These are phyloP conservation scores for Malassezia equina DNA, from an alignment of 1,284 basidiomycete species.

Conservation along the genomic window DNA sequence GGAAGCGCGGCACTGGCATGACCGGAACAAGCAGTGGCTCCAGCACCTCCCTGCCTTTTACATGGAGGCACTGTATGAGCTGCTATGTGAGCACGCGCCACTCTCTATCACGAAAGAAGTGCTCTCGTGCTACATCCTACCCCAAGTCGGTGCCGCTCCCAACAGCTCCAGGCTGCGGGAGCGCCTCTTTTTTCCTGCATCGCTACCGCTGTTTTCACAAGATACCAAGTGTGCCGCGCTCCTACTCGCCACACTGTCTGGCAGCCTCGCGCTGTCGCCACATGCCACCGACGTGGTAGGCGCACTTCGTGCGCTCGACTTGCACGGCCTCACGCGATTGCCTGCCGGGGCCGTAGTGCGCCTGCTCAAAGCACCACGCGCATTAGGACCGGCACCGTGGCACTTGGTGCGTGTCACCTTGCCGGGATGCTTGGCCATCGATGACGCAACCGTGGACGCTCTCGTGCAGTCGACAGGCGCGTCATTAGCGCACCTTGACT, in stretches of 20 bases:
- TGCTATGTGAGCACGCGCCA: conserved; percentile 9
- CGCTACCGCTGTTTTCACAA: conserved; percentile 16
- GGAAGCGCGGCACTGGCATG: conserved; percentile 1
- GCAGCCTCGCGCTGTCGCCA: conserved; percentile 3
- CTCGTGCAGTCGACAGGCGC: conserved; percentile 1
- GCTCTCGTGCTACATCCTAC: conserved; percentile 7
- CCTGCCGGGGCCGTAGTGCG: conserved; percentile 4
- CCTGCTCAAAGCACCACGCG: conserved; percentile 5
- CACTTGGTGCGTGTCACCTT: conserved; percentile 6
- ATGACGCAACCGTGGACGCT: neutral
- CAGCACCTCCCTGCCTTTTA: conserved; percentile 5
- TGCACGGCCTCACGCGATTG: conserved; percentile 16
- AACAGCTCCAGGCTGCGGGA: conserved; percentile 1
- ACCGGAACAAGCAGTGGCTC: conserved; percentile 7
- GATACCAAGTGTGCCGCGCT: conserved; percentile 14
- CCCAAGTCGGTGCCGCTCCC: neutral
- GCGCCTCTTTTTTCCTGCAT: conserved; percentile 15
- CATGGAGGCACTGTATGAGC: conserved; percentile 2
- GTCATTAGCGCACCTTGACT: conserved; percentile 9
- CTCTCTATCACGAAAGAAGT: conserved; percentile 11
- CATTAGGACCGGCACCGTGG: conserved; percentile 2
- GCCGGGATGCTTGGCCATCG: conserved; percentile 12
- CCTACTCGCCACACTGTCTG: conserved; percentile 8
- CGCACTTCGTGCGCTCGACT: neutral
- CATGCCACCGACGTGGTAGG: neutral